These are phyloP conservation scores for Apiosordaria backusii DNA, from an alignment of 495 filamentous ascomycete species.

Conservation along the genomic window DNA sequence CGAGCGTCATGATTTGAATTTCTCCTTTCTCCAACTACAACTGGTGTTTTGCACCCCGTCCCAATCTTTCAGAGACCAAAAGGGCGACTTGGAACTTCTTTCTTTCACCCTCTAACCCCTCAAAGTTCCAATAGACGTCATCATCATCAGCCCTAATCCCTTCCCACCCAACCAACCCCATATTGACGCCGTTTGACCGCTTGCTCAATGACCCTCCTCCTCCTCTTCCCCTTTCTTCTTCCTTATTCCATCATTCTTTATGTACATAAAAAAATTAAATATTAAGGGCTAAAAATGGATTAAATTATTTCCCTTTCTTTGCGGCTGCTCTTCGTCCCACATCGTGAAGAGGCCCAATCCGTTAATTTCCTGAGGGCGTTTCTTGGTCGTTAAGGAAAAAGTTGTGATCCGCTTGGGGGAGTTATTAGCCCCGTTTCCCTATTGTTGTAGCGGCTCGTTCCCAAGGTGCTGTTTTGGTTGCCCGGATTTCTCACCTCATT, in stretches of 20 bases:
- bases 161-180: background rate
- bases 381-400: background rate
- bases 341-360: constrained; percentile 1
- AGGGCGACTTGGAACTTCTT: background rate
- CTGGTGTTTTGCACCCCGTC: background rate
- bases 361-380: background rate
- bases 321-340: background rate
- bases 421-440: background rate
- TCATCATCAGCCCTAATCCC: background rate
- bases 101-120: background rate
- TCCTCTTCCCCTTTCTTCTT: background rate
- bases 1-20: constrained; percentile 25
- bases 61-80: background rate
- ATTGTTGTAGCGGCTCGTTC: background rate
- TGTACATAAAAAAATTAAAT: constrained; percentile 34
- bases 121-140: background rate
- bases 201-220: background rate
- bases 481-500: background rate
- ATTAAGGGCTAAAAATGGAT: constrained; percentile 32
- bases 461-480: background rate
- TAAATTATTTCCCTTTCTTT: constrained; percentile 9
- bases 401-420: background rate
- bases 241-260: constrained; percentile 10
- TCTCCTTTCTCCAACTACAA: background rate
- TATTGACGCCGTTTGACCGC: background rate